These are phyloP conservation scores for Stephania yunnanensis DNA, from an alignment of 164 flowering plant species.

Conservation along the genomic window DNA sequence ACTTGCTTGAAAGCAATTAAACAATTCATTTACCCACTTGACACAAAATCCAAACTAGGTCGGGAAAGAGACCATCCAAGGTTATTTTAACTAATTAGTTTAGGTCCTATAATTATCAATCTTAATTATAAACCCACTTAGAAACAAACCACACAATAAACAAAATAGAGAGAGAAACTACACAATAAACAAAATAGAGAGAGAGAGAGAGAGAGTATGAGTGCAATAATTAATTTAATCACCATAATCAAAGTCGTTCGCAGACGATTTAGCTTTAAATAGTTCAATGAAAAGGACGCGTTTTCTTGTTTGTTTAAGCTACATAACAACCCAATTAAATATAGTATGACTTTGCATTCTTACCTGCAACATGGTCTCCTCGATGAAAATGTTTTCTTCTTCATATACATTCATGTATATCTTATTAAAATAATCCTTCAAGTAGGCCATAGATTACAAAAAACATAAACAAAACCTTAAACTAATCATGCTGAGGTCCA, in stretches of 20 bases:
- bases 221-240: not conserved
- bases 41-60: no score
- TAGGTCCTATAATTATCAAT: not conserved
- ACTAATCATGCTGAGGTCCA: slow-evolving; percentile 35
- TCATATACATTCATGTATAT: not conserved
- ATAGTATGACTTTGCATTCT: slow-evolving; percentile 2
- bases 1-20: no score
- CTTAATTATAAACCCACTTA: not conserved
- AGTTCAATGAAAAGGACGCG: not conserved
- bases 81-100: not conserved
- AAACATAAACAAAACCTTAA: slow-evolving; percentile 17
- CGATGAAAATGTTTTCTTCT: not conserved
- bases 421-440: no score
- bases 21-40: no score
- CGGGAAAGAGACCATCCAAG: no score
- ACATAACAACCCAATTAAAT: slow-evolving; percentile 1
- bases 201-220: not conserved
- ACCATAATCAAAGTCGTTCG: not conserved
- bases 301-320: not conserved
- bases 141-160: not conserved
- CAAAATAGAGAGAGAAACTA: not conserved
- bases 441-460: not conserved
- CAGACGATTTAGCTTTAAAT: not conserved
- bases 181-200: not conserved
- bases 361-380: slow-evolving; percentile 8